phyloP scores from a whole-genome alignment of 2,329 filamentous ascomycete genomes.

The Botryotinia narcissicola region DNA sequence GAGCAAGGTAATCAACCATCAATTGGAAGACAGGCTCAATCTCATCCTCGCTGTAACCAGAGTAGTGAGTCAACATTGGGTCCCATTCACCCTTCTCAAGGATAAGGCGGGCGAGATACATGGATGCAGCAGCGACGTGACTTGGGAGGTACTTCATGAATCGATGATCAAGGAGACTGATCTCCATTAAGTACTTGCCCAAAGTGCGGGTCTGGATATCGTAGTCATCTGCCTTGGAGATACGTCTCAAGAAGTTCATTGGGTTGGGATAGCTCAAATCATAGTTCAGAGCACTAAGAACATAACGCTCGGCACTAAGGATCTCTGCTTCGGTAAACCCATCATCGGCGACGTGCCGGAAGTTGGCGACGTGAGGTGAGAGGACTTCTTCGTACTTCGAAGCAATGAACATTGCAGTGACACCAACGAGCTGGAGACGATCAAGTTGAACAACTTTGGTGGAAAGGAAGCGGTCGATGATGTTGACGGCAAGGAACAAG shows the following conservation, averaged over 20 bases:
- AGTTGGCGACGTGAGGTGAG: conserved; percentile 94
- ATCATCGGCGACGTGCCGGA: conserved; percentile 94
- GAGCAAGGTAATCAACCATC: conserved; percentile 94
- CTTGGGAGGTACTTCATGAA: conserved; percentile 90
- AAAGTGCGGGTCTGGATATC: conserved; percentile 97
- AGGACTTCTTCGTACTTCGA: conserved; percentile 99
- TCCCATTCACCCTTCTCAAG: conserved; percentile 92
- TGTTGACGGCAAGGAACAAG: conserved; percentile 94
- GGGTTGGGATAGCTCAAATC: conserved; percentile 98
- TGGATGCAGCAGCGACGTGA: conserved; percentile 85
- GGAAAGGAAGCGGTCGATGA: conserved; percentile 96
- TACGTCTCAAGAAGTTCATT: conserved; percentile 98
- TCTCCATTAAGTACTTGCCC: conserved; percentile 97
- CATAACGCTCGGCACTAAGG: conserved; percentile 91
- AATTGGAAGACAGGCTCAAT: conserved; percentile 88
- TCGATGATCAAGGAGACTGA: conserved; percentile 89
- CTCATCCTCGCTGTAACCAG: conserved; percentile 89
- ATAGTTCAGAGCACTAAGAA: conserved; percentile 88
- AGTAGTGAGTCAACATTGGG: conserved; percentile 81
- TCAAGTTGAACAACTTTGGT: conserved; percentile 94
- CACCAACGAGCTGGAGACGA: conserved; percentile 91
- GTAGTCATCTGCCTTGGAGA: conserved; percentile 99
- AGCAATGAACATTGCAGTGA: conserved; percentile 99
- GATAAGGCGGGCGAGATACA: conserved; percentile 91
- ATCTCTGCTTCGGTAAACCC: conserved; percentile 95